A percentile compares a stretch with the other conserved stretches of the same genome.
Evolutionary conservation across 441 rosid species (phyloP).

Genomic region (Mallotus japonicus): DNA sequence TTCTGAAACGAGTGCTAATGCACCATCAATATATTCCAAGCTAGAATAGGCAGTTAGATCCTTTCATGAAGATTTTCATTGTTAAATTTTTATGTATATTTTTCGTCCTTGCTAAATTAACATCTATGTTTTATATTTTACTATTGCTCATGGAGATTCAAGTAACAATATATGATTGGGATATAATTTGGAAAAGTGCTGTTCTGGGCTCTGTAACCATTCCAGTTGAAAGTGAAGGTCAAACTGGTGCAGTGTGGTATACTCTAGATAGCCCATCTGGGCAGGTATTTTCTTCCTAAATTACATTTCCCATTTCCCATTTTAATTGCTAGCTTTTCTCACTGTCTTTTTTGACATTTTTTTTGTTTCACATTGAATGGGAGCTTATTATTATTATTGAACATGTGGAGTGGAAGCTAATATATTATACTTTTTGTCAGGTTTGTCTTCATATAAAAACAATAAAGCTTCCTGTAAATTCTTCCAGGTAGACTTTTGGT

Average conservation of each 20-base stretch:
- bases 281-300: conserved; percentile 51
- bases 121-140: background rate
- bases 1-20: background rate
- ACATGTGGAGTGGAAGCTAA: conserved; percentile 17
- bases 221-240: conserved; percentile 83
- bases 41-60: background rate
- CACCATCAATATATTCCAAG: background rate
- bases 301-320: background rate
- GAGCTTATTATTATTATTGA: too few species aligned
- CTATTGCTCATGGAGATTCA: conserved; percentile 53
- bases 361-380: conserved; percentile 6
- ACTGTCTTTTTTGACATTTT: conserved; percentile 4
- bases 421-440: conserved; percentile 41
- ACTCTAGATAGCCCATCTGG: conserved; percentile 90
- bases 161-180: conserved; percentile 98
- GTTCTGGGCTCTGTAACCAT: conserved; percentile 93
- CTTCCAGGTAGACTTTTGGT: conserved; percentile 55
- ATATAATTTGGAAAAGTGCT: conserved; percentile 98
- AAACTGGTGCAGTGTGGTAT: conserved; percentile 87
- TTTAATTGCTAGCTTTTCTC: conserved; percentile 9
- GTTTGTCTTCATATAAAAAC: conserved; percentile 91
- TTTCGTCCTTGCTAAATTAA: background rate
- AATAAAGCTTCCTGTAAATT: conserved; percentile 55
- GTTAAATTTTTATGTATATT: background rate
- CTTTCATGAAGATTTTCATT: background rate